Percentiles rank a stretch among this genome's conserved stretches.
These are phyloP conservation scores for Tetrapisispora taiwanensis DNA, from an alignment of 805 yeast genomes.

Conservation along the genomic window DNA sequence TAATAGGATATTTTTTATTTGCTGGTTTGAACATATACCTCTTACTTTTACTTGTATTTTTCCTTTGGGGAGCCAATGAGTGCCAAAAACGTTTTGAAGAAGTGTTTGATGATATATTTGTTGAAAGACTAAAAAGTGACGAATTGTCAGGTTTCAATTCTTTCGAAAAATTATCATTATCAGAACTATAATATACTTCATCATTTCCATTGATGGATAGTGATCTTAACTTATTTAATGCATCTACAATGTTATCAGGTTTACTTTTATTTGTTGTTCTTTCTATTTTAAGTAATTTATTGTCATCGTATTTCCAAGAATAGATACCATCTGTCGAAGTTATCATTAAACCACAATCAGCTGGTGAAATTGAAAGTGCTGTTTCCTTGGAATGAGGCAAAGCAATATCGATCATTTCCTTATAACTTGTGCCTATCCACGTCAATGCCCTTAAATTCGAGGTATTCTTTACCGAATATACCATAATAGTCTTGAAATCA, in stretches of 20 bases:
- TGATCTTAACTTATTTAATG: slow-evolving; percentile 12
- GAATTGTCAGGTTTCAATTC: no score
- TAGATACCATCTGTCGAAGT: slow-evolving; percentile 18
- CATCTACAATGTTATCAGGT: slow-evolving; percentile 14
- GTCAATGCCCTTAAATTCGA: slow-evolving; percentile 18
- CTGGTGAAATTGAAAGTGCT: slow-evolving; percentile 13
- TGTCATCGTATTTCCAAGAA: slow-evolving; percentile 15
- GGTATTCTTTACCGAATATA: slow-evolving; percentile 12
- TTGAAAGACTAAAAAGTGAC: slow-evolving; percentile 1
- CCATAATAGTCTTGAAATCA: slow-evolving; percentile 11
- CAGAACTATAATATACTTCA: no score
- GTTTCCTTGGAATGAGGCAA: slow-evolving; percentile 14
- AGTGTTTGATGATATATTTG: neutral
- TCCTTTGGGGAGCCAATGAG: no score
- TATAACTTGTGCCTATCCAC: slow-evolving; percentile 24
- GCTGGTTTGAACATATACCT: slow-evolving; percentile 14
- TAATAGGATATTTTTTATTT: slow-evolving; percentile 3
- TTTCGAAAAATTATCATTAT: no score
- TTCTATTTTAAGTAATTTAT: slow-evolving; percentile 12
- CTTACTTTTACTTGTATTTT: neutral
- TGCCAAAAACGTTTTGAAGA: neutral
- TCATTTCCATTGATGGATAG: neutral
- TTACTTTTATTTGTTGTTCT: slow-evolving; percentile 14
- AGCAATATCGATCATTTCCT: slow-evolving; percentile 16
- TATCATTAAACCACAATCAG: slow-evolving; percentile 12